A percentile compares a stretch with the other conserved stretches of the same genome.
These are phyloP conservation scores for Metarhizium rileyi DNA, from an alignment of 2,329 filamentous ascomycete genomes.

Conservation along the genomic window DNA sequence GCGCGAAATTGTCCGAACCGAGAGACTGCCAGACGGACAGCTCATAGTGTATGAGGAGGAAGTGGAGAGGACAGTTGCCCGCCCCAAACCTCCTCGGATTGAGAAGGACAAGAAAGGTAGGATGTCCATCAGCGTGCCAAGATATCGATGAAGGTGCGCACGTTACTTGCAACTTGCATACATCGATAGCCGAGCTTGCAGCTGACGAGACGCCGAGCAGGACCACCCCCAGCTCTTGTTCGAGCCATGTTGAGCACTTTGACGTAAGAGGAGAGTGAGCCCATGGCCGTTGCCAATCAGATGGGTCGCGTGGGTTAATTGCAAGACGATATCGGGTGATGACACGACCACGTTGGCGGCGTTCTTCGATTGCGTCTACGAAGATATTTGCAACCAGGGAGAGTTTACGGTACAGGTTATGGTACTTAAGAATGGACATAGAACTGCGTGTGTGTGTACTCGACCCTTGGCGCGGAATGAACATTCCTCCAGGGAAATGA, in stretches of 20 bases:
- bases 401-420: too few relatives aligned
- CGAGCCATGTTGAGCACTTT: slow-evolving; percentile 63
- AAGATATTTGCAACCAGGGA: not conserved
- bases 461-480: not conserved
- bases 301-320: not conserved
- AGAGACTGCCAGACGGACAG: slow-evolving; percentile 49
- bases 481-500: not conserved
- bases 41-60: slow-evolving; percentile 54
- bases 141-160: slow-evolving; percentile 51
- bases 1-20: slow-evolving; percentile 44
- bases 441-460: too few relatives aligned
- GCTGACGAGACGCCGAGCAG: slow-evolving; percentile 33
- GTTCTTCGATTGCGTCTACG: not conserved
- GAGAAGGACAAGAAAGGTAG: slow-evolving; percentile 94
- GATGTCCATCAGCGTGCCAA: slow-evolving; percentile 76
- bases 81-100: slow-evolving; percentile 53
- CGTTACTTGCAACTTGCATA: slow-evolving; percentile 13
- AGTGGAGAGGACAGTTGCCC: slow-evolving; percentile 45
- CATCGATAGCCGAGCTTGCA: slow-evolving; percentile 11
- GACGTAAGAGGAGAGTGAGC: slow-evolving; percentile 35
- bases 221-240: slow-evolving; percentile 52
- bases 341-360: not conserved
- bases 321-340: too few relatives aligned
- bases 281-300: not conserved
- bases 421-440: too few relatives aligned